Base-by-base conservation (phyloP, 2,329 filamentous ascomycete species). In the Didymella keratinophila region DNA sequence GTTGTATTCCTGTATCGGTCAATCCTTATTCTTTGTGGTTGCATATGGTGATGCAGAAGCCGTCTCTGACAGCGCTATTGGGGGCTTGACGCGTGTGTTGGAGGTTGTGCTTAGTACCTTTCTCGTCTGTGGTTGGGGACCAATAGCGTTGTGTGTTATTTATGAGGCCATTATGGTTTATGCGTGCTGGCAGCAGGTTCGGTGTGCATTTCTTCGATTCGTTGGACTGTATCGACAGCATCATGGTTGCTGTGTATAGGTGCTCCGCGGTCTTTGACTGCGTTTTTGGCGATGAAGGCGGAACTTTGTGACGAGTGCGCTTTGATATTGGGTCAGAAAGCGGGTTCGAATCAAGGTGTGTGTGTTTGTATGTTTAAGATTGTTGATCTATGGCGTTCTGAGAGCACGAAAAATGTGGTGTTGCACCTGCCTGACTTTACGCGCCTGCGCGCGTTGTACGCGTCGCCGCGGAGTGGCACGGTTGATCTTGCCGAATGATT, bases 171-270 rank as follows among this genome's bases (percentile, higher is more conserved):
- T 90, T 86, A 76, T 96, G 89, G 68, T 93, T 84, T 71, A 97
- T 86, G 53, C 87, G 86, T 69, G 91, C 95, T 3, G 93, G 93
- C 14, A 97, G 82, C 20, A 97, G 79, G 70, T 97, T 89, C 4
- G 89, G 85, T 0, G 82, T 86, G 53, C 81, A 81, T 58, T 82
- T 81, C 42, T 70, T 58, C 1, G 68, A 56, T 2, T 67, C 60
- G 32, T 71, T 48, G 48, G 71, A 48, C 30, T 78, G 73, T 37
- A 84, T 77, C 42, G 81, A 71, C 25, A 83, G 75, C 81, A 84
- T 84, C 3, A 2, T 20, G 37, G 20, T 2, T n/a, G 32, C 12
- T 14, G 16, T 36, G 16, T n/a, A 28, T 7, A 10, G 8, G 27
- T 10, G 27, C 27, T 28, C 27, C 5, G 5, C 27, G 27, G 27